Percentiles rank a stretch among this genome's conserved stretches.
These are phyloP conservation scores for Neoascochyta sp. DNA, from an alignment of 2,329 filamentous ascomycete genomes.

Conservation along the genomic window DNA sequence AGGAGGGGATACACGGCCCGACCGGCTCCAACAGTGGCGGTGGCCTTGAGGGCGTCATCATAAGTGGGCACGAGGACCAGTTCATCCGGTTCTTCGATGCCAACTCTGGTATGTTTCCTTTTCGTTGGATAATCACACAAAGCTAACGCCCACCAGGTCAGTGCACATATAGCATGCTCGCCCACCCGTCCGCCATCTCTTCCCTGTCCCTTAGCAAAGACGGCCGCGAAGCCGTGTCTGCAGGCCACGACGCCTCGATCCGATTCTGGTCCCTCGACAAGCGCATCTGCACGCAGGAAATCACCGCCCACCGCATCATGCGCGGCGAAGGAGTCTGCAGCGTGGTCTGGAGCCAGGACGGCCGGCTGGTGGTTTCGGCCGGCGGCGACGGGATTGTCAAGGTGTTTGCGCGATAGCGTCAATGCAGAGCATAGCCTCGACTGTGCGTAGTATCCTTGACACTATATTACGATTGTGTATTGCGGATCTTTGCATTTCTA, in stretches of 20 bases:
- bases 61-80: slow-evolving; percentile 93
- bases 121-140: background rate
- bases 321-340: slow-evolving; percentile 91
- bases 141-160: slow-evolving; percentile 60
- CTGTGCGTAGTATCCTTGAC: too few relatives aligned
- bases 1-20: slow-evolving; percentile 74
- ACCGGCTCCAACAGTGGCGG: slow-evolving; percentile 74
- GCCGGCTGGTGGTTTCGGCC: slow-evolving; percentile 88
- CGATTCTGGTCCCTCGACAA: slow-evolving; percentile 98
- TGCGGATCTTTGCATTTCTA: too few relatives aligned
- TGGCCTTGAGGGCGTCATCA: slow-evolving; percentile 82
- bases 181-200: slow-evolving; percentile 89
- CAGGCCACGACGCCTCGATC: slow-evolving; percentile 90
- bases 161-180: slow-evolving; percentile 99
- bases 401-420: slow-evolving; percentile 59
- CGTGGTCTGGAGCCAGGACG: slow-evolving; percentile 94
- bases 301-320: slow-evolving; percentile 90
- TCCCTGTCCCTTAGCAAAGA: slow-evolving; percentile 88
- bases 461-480: too few relatives aligned
- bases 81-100: slow-evolving; percentile 98
- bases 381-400: slow-evolving; percentile 96
- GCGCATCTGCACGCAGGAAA: slow-evolving; percentile 89
- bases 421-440: slow-evolving; percentile 4
- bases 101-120: slow-evolving; percentile 79
- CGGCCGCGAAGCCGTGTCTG: slow-evolving; percentile 89